Conservation (phyloP, 169 alveolate genomes). For the Toxoplasma gondii region DNA sequence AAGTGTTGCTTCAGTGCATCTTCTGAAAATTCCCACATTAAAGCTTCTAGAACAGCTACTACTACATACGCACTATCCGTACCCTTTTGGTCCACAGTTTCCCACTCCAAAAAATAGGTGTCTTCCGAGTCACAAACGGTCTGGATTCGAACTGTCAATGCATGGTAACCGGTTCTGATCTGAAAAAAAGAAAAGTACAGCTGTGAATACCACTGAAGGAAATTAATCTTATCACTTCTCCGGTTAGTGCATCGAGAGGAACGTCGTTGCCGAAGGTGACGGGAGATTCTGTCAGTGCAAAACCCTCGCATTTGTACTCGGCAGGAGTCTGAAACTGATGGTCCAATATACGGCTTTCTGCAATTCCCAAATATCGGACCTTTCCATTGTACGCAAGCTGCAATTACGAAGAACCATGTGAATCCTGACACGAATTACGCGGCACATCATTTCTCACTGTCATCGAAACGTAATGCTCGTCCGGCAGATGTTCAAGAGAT, state of each 20-base stretch:
- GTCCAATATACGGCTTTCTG: neutral
- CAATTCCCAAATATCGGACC: neutral
- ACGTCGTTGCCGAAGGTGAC: conserved; percentile 2
- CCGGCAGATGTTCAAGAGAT: conserved; percentile 50
- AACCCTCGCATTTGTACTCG: conserved; percentile 30
- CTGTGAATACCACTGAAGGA: neutral
- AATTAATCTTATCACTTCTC: neutral
- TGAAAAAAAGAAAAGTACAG: neutral
- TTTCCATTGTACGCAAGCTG: conserved; percentile 45
- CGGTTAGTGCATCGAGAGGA: neutral
- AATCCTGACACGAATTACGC: neutral
- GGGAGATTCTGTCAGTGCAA: neutral
- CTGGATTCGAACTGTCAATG: neutral
- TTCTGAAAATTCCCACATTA: neutral
- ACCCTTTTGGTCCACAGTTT: neutral
- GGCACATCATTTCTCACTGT: neutral
- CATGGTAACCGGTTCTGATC: neutral
- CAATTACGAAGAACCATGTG: neutral
- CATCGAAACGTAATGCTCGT: conserved; percentile 49
- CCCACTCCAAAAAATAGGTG: neutral
- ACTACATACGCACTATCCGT: neutral
- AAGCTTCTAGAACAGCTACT: no score
- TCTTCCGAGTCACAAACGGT: conserved; percentile 9
- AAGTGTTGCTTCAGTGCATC: neutral
- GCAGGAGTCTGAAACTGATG: conserved; percentile 17